These are phyloP conservation scores for Rhodomyrtus tomentosa DNA, from an alignment of 345 rosid genomes.

Conservation along the genomic window DNA sequence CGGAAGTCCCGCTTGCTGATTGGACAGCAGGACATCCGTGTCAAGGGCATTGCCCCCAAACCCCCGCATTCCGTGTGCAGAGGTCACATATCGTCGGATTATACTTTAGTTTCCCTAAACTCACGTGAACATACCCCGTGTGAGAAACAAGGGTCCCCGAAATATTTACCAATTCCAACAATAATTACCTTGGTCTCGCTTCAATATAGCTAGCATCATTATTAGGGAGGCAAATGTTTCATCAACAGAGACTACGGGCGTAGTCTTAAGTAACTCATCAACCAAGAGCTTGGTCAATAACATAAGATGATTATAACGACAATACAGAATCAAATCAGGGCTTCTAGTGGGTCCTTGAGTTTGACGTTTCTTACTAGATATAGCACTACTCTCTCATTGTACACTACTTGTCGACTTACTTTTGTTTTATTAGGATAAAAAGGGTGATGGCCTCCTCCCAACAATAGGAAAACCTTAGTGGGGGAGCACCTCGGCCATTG, in stretches of 20 bases:
- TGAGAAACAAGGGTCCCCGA: no score
- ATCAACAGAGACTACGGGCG: background rate
- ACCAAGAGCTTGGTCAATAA: background rate
- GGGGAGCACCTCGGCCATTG: background rate
- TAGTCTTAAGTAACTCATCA: background rate
- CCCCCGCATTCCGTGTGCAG: no score
- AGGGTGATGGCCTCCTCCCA: background rate
- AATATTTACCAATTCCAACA: no score
- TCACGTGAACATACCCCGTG: no score
- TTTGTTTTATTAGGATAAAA: background rate
- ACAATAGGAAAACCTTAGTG: background rate
- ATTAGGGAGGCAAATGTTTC: background rate
- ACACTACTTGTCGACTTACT: background rate
- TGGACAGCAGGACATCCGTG: no score
- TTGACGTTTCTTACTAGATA: background rate
- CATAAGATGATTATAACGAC: background rate
- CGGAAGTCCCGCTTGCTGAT: no score
- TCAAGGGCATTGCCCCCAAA: no score
- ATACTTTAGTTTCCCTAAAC: no score
- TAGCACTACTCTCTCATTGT: background rate
- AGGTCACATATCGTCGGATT: no score
- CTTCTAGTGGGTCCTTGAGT: background rate
- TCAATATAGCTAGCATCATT: background rate
- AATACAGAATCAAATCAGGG: background rate
- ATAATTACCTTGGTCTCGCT: background rate